Conservation (phyloP, 2,329 filamentous ascomycete genomes). For the Trichoderma gracile region DNA sequence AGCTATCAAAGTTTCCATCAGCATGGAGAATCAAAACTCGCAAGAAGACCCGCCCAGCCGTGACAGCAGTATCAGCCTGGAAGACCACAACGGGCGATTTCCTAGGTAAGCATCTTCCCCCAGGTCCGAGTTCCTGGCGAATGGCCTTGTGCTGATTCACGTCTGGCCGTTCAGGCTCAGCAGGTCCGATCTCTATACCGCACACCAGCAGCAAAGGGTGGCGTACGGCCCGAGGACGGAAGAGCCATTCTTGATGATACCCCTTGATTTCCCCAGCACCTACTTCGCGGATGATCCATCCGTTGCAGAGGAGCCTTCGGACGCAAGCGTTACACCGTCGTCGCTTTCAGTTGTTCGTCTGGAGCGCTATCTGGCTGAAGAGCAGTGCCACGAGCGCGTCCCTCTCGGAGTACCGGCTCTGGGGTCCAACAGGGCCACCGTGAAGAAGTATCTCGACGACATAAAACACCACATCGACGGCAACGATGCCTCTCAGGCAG, state of each 20-base stretch:
- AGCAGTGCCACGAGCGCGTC: background rate
- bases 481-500: background rate
- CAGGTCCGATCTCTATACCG: constrained; percentile 2
- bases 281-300: background rate
- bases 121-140: too few relatives aligned
- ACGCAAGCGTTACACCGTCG: background rate
- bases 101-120: background rate
- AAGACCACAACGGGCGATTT: background rate
- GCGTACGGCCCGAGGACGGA: background rate
- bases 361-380: constrained; percentile 2
- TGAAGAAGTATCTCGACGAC: background rate
- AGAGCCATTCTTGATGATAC: background rate
- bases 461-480: background rate
- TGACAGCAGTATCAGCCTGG: constrained; percentile 17
- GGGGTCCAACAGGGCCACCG: constrained; percentile 5
- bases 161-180: background rate
- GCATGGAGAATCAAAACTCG: background rate
- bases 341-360: background rate
- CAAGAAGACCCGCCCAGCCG: background rate
- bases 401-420: background rate
- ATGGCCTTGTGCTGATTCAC: background rate
- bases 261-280: background rate
- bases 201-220: background rate
- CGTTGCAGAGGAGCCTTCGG: background rate
- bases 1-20: background rate